Evolutionary conservation across 208 protist species (phyloP).

Genomic region (Blechomonas ayalai): DNA sequence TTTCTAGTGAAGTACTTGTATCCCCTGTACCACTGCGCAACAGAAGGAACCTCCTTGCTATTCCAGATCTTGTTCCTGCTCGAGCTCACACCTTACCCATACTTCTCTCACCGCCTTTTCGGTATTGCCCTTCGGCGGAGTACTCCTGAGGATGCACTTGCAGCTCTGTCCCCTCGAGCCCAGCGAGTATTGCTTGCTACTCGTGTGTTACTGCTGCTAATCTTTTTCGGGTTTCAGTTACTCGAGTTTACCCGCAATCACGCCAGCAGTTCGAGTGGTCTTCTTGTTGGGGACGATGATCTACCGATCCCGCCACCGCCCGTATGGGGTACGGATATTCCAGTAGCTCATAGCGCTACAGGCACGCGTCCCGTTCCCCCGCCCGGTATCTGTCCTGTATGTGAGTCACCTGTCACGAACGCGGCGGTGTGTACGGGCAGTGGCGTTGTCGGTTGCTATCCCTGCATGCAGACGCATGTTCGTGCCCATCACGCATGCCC

Average conservation of each 20-base stretch:
- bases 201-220: slow-evolving; percentile 45
- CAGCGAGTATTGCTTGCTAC: slow-evolving; percentile 39
- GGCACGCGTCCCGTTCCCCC: slow-evolving; percentile 8
- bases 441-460: slow-evolving; percentile 77
- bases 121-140: slow-evolving; percentile 43
- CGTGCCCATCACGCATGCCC: slow-evolving; percentile 48
- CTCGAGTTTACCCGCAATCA: slow-evolving; percentile 31
- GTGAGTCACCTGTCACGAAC: slow-evolving; percentile 45
- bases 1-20: slow-evolving; percentile 38
- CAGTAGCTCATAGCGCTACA: neutral
- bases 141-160: slow-evolving; percentile 26
- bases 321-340: slow-evolving; percentile 40
- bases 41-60: slow-evolving; percentile 21
- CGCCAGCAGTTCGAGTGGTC: neutral
- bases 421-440: slow-evolving; percentile 51
- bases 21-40: slow-evolving; percentile 39
- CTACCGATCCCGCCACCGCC: slow-evolving; percentile 64
- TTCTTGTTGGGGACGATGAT: slow-evolving; percentile 12
- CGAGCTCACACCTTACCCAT: slow-evolving; percentile 63
- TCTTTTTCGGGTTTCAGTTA: slow-evolving; percentile 61
- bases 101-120: slow-evolving; percentile 41
- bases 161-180: slow-evolving; percentile 21
- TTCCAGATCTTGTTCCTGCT: slow-evolving; percentile 57
- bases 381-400: slow-evolving; percentile 62
- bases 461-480: slow-evolving; percentile 49